A percentile compares a stretch with the other conserved stretches of the same genome.
Evolutionary conservation across 495 filamentous ascomycete species (phyloP).

Genomic region (Aspergillus homomorphus): DNA sequence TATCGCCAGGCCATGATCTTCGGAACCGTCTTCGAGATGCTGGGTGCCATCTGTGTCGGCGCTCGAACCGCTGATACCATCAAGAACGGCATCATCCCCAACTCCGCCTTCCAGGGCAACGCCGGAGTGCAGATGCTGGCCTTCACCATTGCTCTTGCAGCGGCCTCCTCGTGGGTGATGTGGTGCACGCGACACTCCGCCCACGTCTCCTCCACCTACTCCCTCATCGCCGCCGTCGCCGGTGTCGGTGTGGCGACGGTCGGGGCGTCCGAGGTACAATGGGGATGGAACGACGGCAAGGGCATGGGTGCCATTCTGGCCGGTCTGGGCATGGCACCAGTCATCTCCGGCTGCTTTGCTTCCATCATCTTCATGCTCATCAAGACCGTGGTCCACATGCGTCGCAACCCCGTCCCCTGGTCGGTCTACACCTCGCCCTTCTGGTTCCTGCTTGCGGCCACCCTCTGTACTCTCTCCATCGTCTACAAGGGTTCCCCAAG

Average conservation of each 20-base stretch:
- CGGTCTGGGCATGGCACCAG: slow-evolving; percentile 57
- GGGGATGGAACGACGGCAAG: slow-evolving; percentile 60
- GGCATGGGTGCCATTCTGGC: slow-evolving; percentile 61
- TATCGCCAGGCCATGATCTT: slow-evolving; percentile 66
- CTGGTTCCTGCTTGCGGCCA: slow-evolving; percentile 57
- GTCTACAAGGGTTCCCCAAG: slow-evolving; percentile 64
- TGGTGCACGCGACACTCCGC: slow-evolving; percentile 60
- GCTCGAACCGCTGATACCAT: slow-evolving; percentile 59
- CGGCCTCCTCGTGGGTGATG: slow-evolving; percentile 56
- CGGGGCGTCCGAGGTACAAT: slow-evolving; percentile 54
- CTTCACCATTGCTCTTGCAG: slow-evolving; percentile 55
- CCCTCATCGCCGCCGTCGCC: slow-evolving; percentile 59
- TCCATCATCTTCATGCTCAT: slow-evolving; percentile 59
- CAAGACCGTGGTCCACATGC: slow-evolving; percentile 56
- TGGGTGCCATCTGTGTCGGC: slow-evolving; percentile 58
- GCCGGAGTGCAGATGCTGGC: slow-evolving; percentile 60
- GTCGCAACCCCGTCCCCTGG: slow-evolving; percentile 54
- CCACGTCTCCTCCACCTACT: slow-evolving; percentile 64
- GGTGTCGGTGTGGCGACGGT: slow-evolving; percentile 60
- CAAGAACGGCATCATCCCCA: slow-evolving; percentile 57
- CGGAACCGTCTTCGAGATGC: slow-evolving; percentile 61
- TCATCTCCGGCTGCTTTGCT: slow-evolving; percentile 54
- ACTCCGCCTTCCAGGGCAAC: slow-evolving; percentile 45
- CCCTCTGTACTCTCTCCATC: slow-evolving; percentile 57
- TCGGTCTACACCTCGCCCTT: slow-evolving; percentile 56